phyloP scores from a whole-genome alignment of 805 yeast genomes.

The Allodekkera sacchari region DNA sequence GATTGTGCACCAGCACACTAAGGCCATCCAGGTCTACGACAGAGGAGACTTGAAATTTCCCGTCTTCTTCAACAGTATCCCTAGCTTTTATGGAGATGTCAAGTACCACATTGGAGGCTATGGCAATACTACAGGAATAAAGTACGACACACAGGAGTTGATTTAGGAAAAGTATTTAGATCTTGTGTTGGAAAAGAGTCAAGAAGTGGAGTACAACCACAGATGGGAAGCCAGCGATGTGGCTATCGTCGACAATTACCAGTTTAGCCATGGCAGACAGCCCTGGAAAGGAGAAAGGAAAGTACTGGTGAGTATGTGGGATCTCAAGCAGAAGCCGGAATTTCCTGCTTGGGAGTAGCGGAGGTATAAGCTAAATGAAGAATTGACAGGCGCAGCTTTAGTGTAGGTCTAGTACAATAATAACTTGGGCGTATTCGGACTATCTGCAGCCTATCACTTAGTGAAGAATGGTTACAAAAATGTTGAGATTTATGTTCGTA shows the following conservation, averaged over 20 bases:
- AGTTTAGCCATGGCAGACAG: slow-evolving; percentile 27
- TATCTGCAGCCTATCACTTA: slow-evolving; percentile 30
- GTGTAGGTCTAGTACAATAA: no score
- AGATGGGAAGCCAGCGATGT: slow-evolving; percentile 27
- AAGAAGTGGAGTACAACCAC: slow-evolving; percentile 20
- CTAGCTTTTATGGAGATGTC: slow-evolving; percentile 14
- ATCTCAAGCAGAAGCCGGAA: slow-evolving; percentile 6
- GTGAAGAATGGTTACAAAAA: slow-evolving; percentile 12
- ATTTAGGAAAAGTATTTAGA: slow-evolving; percentile 15
- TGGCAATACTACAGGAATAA: slow-evolving; percentile 7
- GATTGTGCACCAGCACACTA: slow-evolving; percentile 21
- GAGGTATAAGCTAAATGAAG: no score
- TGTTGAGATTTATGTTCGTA: slow-evolving; percentile 13
- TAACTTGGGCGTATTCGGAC: slow-evolving; percentile 47
- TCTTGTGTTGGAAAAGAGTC: slow-evolving; percentile 10
- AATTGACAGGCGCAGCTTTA: no score
- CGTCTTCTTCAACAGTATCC: slow-evolving; percentile 19
- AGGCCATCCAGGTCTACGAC: slow-evolving; percentile 14
- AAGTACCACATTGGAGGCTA: slow-evolving; percentile 5
- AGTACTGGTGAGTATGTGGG: slow-evolving; percentile 33
- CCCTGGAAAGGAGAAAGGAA: slow-evolving; percentile 25
- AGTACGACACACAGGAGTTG: slow-evolving; percentile 16
- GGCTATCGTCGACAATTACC: slow-evolving; percentile 27
- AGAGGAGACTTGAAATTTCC: slow-evolving; percentile 8
- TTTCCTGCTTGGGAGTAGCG: slow-evolving; percentile 1